Percentiles rank a stretch among this genome's conserved stretches.
Evolutionary conservation across 1,284 basidiomycete genomes (phyloP).

Genomic region (Puccinia polysora): DNA sequence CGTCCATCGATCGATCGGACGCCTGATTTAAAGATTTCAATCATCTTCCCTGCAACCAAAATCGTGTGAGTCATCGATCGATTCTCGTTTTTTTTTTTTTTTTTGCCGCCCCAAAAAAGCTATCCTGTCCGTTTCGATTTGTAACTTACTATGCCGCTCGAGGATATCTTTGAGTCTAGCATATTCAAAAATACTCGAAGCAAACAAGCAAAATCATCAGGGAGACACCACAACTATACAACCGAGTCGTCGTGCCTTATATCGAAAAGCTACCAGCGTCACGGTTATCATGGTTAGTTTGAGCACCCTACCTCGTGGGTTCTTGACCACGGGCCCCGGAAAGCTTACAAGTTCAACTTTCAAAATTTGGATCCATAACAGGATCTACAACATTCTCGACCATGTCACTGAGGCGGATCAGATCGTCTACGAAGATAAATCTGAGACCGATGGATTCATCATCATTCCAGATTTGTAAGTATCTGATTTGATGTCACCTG

Average conservation of each 20-base stretch:
- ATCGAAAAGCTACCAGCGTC: constrained; percentile 68
- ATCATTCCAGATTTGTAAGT: constrained; percentile 73
- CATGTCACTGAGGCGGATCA: constrained; percentile 75
- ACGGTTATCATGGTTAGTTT: constrained; percentile 70
- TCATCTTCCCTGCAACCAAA: constrained; percentile 76
- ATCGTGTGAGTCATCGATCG: too few relatives aligned
- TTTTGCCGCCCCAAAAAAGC: too few relatives aligned
- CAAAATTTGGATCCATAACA: not conserved
- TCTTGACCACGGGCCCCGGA: not conserved
- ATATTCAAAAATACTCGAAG: constrained; percentile 65
- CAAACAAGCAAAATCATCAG: constrained; percentile 69
- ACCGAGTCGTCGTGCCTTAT: constrained; percentile 68
- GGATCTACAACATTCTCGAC: constrained; percentile 80
- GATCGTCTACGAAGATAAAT: constrained; percentile 64
- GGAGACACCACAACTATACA: constrained; percentile 74
- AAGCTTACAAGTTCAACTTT: not conserved
- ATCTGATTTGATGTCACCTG: not conserved
- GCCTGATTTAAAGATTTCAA: constrained; percentile 60
- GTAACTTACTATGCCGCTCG: not conserved
- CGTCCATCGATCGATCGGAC: constrained; percentile 9
- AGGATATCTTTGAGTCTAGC: constrained; percentile 44
- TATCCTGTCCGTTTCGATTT: not conserved
- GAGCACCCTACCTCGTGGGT: too few relatives aligned
- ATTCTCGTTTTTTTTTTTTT: too few relatives aligned
- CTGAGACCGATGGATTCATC: constrained; percentile 64